Percentiles rank a stretch among this genome's conserved stretches.
These are phyloP conservation scores for Populus tremula DNA, from an alignment of 345 rosid species.

Conservation along the genomic window DNA sequence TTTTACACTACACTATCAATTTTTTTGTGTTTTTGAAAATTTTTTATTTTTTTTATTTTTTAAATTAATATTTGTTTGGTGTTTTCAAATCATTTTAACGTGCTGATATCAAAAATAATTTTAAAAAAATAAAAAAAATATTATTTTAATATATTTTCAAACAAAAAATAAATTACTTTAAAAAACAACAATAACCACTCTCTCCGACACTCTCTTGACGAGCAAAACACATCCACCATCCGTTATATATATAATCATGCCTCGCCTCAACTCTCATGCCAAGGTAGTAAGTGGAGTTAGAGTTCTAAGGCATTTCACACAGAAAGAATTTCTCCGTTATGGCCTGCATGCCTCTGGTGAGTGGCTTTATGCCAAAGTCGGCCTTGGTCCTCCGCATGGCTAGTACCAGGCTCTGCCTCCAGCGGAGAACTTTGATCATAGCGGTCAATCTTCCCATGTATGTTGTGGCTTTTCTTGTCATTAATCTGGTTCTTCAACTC, in stretches of 20 bases:
- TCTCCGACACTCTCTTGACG: fast-evolving
- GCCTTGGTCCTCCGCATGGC: neutral
- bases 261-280: neutral
- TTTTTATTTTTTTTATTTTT: too few relatives aligned
- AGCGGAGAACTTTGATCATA: neutral
- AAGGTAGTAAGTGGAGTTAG: neutral
- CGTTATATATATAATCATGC: neutral
- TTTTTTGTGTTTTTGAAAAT: too few relatives aligned
- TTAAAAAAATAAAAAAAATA: too few relatives aligned
- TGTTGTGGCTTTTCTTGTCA: neutral
- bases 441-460: neutral
- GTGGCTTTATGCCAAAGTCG: neutral
- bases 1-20: too few relatives aligned
- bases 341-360: neutral
- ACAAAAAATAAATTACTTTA: too few relatives aligned
- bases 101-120: too few relatives aligned
- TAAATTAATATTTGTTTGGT: too few relatives aligned
- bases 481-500: neutral
- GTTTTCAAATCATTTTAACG: too few relatives aligned
- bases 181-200: fast-evolving
- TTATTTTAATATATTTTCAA: too few relatives aligned
- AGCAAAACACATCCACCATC: neutral
- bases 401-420: neutral
- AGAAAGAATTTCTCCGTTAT: neutral
- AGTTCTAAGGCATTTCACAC: neutral